Evolutionary conservation across 2,329 filamentous ascomycete genomes (phyloP).

Genomic region (Tolypocladium tundrense): DNA sequence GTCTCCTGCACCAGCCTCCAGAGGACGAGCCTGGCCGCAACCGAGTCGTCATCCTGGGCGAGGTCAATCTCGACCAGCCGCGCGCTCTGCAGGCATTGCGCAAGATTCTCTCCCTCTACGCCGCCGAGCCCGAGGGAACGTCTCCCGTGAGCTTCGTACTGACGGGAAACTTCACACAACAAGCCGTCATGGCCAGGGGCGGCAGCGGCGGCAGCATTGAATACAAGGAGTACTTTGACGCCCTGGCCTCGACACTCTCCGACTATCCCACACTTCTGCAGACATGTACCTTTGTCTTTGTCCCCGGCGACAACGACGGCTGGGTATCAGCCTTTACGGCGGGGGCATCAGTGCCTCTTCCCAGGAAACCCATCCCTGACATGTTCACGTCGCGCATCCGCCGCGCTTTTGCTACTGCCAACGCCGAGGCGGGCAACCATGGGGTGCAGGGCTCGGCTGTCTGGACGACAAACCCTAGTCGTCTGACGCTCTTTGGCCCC

Average conservation of each 20-base stretch:
- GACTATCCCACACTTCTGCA: conserved; percentile 77
- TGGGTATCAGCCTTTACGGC: conserved; percentile 82
- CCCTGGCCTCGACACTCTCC: conserved; percentile 67
- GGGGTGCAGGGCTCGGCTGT: conserved; percentile 46
- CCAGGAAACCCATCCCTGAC: conserved; percentile 65
- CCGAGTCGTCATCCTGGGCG: conserved; percentile 67
- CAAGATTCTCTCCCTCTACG: conserved; percentile 68
- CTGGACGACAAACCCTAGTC: conserved; percentile 81
- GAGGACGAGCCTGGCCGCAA: conserved; percentile 29
- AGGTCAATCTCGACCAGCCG: conserved; percentile 78
- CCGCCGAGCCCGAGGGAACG: conserved; percentile 49
- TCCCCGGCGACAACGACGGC: conserved; percentile 95
- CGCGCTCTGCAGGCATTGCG: conserved; percentile 71
- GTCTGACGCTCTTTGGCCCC: conserved; percentile 76
- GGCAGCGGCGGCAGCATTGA: conserved; percentile 76
- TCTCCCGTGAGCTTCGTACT: conserved; percentile 73
- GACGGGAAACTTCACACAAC: conserved; percentile 70
- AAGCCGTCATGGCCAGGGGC: conserved; percentile 56
- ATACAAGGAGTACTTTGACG: conserved; percentile 94
- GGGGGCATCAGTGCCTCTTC: conserved; percentile 60
- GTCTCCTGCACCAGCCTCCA: conserved; percentile 42
- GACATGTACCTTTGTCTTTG: conserved; percentile 76
- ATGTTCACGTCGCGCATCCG: conserved; percentile 83
- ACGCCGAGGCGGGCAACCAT: conserved; percentile 52
- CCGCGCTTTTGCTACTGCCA: conserved; percentile 68